Conservation (phyloP, 768 basidiomycete species). For the Suillus decipiens region DNA sequence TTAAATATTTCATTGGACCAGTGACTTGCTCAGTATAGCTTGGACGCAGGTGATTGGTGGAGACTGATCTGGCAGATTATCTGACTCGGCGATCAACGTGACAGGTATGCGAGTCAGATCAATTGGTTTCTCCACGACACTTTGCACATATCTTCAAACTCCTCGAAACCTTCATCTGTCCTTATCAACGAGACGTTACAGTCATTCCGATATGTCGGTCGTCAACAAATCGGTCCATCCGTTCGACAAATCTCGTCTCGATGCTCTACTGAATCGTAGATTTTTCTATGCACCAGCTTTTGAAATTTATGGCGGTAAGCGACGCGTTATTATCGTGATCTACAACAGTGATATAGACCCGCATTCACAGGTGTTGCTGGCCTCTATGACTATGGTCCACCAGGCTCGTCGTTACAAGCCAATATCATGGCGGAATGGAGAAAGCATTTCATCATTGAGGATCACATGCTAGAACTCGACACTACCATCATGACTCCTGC, state of each 20-base stretch:
- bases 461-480: conserved; percentile 97
- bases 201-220: conserved; percentile 30
- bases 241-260: conserved; percentile 86
- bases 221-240: conserved; percentile 84
- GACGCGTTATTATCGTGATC: not conserved
- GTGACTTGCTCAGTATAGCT: not conserved
- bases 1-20: not conserved
- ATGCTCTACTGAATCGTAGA: conserved; percentile 81
- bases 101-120: conserved; percentile 29
- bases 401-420: conserved; percentile 92
- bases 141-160: not conserved
- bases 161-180: not conserved
- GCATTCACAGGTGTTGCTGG: conserved; percentile 81
- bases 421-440: conserved; percentile 98
- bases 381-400: conserved; percentile 96
- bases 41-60: not conserved
- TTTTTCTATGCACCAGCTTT: conserved; percentile 99
- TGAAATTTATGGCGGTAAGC: conserved; percentile 95
- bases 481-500: conserved; percentile 97
- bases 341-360: not conserved
- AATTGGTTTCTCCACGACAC: conserved; percentile 12
- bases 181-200: conserved; percentile 4
- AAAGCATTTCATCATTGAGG: conserved; percentile 97
- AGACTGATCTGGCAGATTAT: conserved; percentile 14
- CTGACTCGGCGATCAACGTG: conserved; percentile 15